Evolutionary conservation across 2,329 filamentous ascomycete species (phyloP), one percentile per base, ranked within the genome.

Genomic region (Colletotrichum sp.): DNA sequence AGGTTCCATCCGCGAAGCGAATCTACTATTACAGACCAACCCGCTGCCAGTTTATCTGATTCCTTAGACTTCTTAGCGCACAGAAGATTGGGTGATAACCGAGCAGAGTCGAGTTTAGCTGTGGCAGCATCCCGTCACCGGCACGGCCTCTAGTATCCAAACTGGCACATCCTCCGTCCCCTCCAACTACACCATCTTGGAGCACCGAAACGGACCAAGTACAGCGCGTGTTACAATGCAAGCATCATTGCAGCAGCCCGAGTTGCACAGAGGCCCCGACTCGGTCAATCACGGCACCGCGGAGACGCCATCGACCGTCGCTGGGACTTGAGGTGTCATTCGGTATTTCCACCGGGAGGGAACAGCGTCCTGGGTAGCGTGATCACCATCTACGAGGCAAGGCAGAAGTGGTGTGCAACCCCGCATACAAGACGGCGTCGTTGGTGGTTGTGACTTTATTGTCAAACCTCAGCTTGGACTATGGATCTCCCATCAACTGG

Each of bases 321-420:
- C 27, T 34, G 29, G 61, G 67, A 64, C 52, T 39, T 36, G 25
- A 55, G 57, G 73, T 77, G 29, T 19, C 65, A 76, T 77, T 77
- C 73, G 76, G 76, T 74, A 74, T 73, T 59, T 65, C 61, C 73
- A 70, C 69, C 61, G 69, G 65, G 65, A 70, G 69, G 73, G 69
- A 72, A 77, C 65, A 71, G 66, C 71, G 68, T 70, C 52, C 36
- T 77, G 72, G 68, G 64, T 69, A 77, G 76, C 71, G 71, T 77
- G 75, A 71, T 75, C 71, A 75, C 39, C 52, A 62, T 27, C 34
- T 64, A 36, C 39, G 63, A 65, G 49, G 49, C 34, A 30, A 55
- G 12, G 5, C 34, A 13, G 30, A 68, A 27, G 49, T 69, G 65
- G 72, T 70, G 67, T 74, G 72, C 59, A 71, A 62, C 72, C 68